Base-by-base conservation (phyloP, 306 rosid genomes). In the Cicer arietinum region DNA sequence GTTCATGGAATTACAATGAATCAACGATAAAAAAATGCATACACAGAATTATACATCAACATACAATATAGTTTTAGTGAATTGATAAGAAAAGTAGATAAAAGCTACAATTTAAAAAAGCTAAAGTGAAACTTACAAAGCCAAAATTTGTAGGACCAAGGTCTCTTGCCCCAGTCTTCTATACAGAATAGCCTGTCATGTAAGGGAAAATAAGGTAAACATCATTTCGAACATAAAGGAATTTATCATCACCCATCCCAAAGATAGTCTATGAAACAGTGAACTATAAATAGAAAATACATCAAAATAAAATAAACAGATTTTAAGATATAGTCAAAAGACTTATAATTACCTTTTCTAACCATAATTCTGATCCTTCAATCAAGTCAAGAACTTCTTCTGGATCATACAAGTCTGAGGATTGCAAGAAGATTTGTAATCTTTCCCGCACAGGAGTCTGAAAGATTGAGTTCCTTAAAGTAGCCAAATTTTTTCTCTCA, bases 81-180 rank as follows among this genome's bases (percentile, higher is more conserved):
- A 67, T 52, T 22, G 30, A 41, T 35, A 46, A 53, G 46, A 50
- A 50, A 25, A 58, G 5, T 25, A 22, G n/a, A 22, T 11, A 56
- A 41, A 20, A 47, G 71, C 46, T 46, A 58, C 35, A 66, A 68
- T 13, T 58, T 64, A 18, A 10, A 77, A 81, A 77, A 81, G 73
- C 65, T 35, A 54, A 77, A 46, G 76, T 7, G 61, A 78, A 77
- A 86, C 98, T 89, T 84, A 94, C 98, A 94, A 79, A 74, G 98
- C 98, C 90, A 94, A 83, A 77, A 94, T 94, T 81, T 87, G 96
- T 83, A 94, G 97, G 54, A 94, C 98, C 86, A 92, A 79, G 37
- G 89, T 85, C 90, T 94, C 98, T 66, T 94, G 97, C 83, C 98
- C 98, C 70, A 94, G 88, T 88, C 89, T 91, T 75, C 94, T 89